Evolutionary conservation across 202 grass and related monocot species (phyloP).

Genomic region (Digitaria exilis): DNA sequence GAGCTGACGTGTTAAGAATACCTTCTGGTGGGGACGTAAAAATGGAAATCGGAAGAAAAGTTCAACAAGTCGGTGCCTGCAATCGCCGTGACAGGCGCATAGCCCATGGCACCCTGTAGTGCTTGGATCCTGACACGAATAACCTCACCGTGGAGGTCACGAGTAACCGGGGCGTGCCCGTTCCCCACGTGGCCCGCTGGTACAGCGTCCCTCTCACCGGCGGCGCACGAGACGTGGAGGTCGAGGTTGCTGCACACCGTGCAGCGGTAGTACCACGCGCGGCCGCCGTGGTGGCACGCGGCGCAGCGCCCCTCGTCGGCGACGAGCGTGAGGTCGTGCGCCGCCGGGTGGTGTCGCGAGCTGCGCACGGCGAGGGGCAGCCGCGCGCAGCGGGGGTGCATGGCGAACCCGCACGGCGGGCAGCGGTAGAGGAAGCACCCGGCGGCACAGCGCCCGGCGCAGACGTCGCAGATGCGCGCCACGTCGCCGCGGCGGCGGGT

Average conservation of each 20-base stretch:
- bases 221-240: not conserved
- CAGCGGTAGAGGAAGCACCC: constrained; percentile 29
- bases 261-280: not conserved
- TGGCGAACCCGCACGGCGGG: constrained; percentile 16
- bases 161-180: too few relatives aligned
- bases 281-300: not conserved
- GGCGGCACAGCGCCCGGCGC: not conserved
- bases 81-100: too few relatives aligned
- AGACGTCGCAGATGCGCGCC: not conserved
- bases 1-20: too few relatives aligned
- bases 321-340: constrained; percentile 27
- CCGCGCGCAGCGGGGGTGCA: constrained; percentile 3
- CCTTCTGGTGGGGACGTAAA: too few relatives aligned
- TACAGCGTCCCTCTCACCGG: not conserved
- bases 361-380: constrained; percentile 17
- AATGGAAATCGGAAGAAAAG: too few relatives aligned
- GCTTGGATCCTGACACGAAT: too few relatives aligned
- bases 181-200: too few relatives aligned
- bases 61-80: too few relatives aligned
- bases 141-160: too few relatives aligned
- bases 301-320: constrained; percentile 7
- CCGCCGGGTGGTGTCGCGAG: not conserved
- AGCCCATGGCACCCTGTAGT: too few relatives aligned
- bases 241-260: not conserved
- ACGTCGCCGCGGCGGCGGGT: not conserved